Base-by-base conservation (phyloP, 2,329 filamentous ascomycete genomes). In the Botrytis sinoallii region DNA sequence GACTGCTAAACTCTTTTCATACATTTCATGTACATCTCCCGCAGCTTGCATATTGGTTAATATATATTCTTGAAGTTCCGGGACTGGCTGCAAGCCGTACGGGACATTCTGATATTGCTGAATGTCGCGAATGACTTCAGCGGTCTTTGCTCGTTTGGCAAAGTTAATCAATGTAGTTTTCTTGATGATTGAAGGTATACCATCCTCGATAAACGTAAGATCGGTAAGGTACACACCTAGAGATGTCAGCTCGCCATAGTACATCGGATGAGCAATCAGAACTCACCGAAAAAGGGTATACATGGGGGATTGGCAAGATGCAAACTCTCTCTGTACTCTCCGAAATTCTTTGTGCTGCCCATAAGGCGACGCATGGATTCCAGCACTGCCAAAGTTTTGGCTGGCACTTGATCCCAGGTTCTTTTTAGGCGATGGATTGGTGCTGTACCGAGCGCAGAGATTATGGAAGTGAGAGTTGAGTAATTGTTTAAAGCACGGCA, bases 81-180 rank as follows among this genome's bases (percentile, higher is more conserved):
- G 89, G 25, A 99, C 95, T 0, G 94, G 89, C 81, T 97, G 93
- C 70, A 99, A 86, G 12, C 93, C 91, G 82, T 98, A 99, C n/a
- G 94, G 94, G 75, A 97, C 94, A 79, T 97, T 98, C 83, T 99
- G 96, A 82, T 98, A 99, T 82, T 98, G 95, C 83, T 98, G 96
- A 77, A 99, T 98, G 82, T 98, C 95, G 76, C 95, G 93, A 79
- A 99, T 99, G 60, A 99, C 96, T 82, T 98, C 96, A 32, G 96
- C 96, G 22, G 96, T 98, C 87, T 98, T 99, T 72, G 94, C 93
- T 70, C 96, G 92, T 87, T 99, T 99, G 80, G 95, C 94, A 83
- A 99, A 99, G 85, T 99, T 99, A 86, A 99, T 98, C 78, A 98
- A 87, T 80, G 97, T 94, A 12, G 95, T 96, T 84, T 97, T 97